These are phyloP conservation scores for Ustilago shanxiensis DNA, from an alignment of 1,284 basidiomycete species.

Conservation along the genomic window DNA sequence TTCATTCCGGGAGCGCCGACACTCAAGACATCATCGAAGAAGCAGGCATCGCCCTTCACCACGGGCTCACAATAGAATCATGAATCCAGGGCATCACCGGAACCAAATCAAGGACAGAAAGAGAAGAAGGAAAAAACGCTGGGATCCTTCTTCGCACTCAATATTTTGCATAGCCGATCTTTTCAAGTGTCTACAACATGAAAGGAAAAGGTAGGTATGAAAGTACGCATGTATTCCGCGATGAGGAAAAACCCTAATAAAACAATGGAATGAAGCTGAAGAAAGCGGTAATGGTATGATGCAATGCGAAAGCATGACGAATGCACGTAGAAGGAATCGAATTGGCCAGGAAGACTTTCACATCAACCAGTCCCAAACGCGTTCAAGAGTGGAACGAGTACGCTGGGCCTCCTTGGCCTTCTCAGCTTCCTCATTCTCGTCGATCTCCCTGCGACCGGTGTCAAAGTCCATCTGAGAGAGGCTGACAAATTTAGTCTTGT, in stretches of 20 bases:
- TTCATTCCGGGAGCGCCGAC: neutral
- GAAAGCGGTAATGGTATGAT: constrained; percentile 1
- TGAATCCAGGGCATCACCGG: too few species aligned
- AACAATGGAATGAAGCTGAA: constrained; percentile 32
- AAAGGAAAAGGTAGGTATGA: neutral
- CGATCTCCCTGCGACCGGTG: constrained; percentile 71
- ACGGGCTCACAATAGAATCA: too few species aligned
- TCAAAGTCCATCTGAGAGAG: constrained; percentile 73
- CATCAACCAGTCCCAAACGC: constrained; percentile 50
- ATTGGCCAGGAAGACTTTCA: neutral
- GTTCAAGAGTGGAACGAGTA: constrained; percentile 20
- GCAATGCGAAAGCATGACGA: neutral
- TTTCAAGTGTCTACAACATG: neutral
- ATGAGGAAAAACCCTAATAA: constrained; percentile 22
- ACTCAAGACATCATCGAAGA: neutral
- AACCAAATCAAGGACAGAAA: too few species aligned
- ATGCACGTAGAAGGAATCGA: neutral
- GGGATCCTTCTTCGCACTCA: neutral
- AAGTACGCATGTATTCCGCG: neutral
- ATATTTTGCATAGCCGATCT: neutral
- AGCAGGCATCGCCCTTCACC: neutral
- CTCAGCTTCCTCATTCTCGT: constrained; percentile 41
- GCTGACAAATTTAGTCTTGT: constrained; percentile 71
- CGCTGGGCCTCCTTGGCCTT: constrained; percentile 35
- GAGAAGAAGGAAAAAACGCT: neutral